Evolutionary conservation across 2,329 filamentous ascomycete genomes (phyloP).

Genomic region (Fusarium tanahbumbuense): DNA sequence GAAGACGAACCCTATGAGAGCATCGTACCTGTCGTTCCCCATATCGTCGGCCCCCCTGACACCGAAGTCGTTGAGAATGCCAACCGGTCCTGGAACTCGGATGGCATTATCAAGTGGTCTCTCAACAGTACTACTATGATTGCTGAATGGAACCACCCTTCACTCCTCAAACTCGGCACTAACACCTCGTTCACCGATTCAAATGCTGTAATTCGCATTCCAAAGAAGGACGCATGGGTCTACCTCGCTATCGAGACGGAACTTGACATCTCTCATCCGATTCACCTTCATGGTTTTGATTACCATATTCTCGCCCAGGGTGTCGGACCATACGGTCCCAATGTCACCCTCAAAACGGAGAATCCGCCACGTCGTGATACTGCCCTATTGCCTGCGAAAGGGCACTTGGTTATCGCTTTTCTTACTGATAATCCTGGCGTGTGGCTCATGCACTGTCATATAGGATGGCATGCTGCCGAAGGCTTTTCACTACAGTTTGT

Average conservation of each 20-base stretch:
- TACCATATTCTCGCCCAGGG: slow-evolving; percentile 48
- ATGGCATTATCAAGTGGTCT: slow-evolving; percentile 59
- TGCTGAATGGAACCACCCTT: slow-evolving; percentile 49
- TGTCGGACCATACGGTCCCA: slow-evolving; percentile 38
- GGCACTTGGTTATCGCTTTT: slow-evolving; percentile 62
- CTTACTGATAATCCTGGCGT: slow-evolving; percentile 61
- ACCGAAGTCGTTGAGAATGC: slow-evolving; percentile 48
- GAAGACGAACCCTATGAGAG: slow-evolving; percentile 51
- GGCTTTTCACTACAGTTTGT: slow-evolving; percentile 42
- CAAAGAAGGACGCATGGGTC: slow-evolving; percentile 46
- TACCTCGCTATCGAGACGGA: slow-evolving; percentile 48
- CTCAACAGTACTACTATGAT: slow-evolving; percentile 52
- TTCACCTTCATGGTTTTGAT: slow-evolving; percentile 54
- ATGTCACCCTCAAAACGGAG: slow-evolving; percentile 30
- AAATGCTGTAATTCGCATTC: slow-evolving; percentile 48
- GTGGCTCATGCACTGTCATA: slow-evolving; percentile 65
- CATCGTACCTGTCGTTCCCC: slow-evolving; percentile 52
- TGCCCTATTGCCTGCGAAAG: slow-evolving; percentile 58
- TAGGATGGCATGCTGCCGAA: slow-evolving; percentile 47
- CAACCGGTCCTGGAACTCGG: slow-evolving; percentile 42
- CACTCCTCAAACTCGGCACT: slow-evolving; percentile 41
- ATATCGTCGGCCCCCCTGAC: slow-evolving; percentile 47
- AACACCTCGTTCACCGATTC: slow-evolving; percentile 38
- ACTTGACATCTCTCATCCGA: slow-evolving; percentile 49
- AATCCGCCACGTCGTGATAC: slow-evolving; percentile 67